Evolutionary conservation across 108 stramenopile species (phyloP).

Genomic region (Cyclostephanos invisitatus): DNA sequence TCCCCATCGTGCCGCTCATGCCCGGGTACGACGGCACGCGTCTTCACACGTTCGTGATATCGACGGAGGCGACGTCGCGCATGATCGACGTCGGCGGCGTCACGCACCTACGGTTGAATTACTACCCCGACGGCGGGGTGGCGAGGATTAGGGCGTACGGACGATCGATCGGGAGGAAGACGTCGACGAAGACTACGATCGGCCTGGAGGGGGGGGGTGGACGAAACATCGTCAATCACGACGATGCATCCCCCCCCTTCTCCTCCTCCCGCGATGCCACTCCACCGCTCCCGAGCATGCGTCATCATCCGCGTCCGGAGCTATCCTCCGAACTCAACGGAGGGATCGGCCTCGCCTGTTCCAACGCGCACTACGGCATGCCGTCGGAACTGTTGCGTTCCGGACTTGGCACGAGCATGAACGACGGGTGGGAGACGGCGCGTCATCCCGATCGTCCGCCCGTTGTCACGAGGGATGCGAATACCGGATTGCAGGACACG

Average conservation of each 20-base stretch:
- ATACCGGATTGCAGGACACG: conserved; percentile 73
- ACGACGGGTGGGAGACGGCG: conserved; percentile 95
- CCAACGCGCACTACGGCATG: conserved; percentile 92
- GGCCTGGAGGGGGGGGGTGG: not conserved
- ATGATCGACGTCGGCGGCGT: conserved; percentile 37
- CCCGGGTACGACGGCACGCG: conserved; percentile 81
- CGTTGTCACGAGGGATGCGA: conserved; percentile 54
- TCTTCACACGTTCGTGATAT: conserved; percentile 66
- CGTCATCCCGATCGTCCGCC: conserved; percentile 83
- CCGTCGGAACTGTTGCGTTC: conserved; percentile 80
- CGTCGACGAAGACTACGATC: not conserved
- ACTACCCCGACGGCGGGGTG: conserved; percentile 93
- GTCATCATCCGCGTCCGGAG: conserved; percentile 51
- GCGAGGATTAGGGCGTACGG: conserved; percentile 80
- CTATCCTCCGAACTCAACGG: conserved; percentile 58
- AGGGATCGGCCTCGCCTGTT: conserved; percentile 70
- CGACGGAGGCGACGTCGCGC: conserved; percentile 14
- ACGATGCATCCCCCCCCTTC: conserved; percentile 27
- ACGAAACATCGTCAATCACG: conserved; percentile 40
- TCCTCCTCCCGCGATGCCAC: too few relatives aligned
- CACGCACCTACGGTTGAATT: conserved; percentile 48
- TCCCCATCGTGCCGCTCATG: conserved; percentile 64
- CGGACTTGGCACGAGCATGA: conserved; percentile 80
- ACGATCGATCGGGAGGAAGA: conserved; percentile 1
- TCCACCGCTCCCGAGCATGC: conserved; percentile 18